A percentile compares a stretch with the other conserved stretches of the same genome.
Evolutionary conservation across 2,329 filamentous ascomycete species (phyloP).

Genomic region (Aschersonia sp.): DNA sequence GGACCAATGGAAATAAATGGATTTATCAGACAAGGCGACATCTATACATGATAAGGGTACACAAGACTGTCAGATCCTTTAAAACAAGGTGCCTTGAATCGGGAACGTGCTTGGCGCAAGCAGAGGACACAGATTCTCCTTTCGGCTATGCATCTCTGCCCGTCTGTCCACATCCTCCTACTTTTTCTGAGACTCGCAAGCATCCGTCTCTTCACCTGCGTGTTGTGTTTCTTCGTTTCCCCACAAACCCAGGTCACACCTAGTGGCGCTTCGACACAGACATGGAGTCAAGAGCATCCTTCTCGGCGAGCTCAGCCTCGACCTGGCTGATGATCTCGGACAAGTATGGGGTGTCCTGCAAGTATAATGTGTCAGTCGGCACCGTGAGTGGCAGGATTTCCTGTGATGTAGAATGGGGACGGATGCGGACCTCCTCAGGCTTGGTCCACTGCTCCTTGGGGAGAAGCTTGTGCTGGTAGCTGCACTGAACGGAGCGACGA

Average conservation of each 20-base stretch:
- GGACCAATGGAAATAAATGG: no score
- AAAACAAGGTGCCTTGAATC: background rate
- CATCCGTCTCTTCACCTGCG: no score
- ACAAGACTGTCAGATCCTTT: constrained; percentile 4
- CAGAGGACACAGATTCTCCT: background rate
- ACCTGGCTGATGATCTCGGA: constrained; percentile 36
- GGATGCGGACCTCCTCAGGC: constrained; percentile 28
- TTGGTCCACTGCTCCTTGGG: constrained; percentile 48
- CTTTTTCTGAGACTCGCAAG: no score
- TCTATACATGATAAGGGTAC: constrained; percentile 7
- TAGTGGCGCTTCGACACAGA: constrained; percentile 35
- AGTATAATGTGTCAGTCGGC: background rate
- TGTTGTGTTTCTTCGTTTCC: background rate
- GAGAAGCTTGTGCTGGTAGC: constrained; percentile 48
- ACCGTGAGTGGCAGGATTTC: background rate
- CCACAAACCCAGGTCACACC: constrained; percentile 4
- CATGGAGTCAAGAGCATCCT: constrained; percentile 35
- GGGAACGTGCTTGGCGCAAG: no score
- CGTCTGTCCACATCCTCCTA: background rate
- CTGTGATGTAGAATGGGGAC: no score
- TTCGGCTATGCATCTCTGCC: background rate
- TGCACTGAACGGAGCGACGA: constrained; percentile 79
- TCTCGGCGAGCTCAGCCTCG: constrained; percentile 34
- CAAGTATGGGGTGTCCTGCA: constrained; percentile 40
- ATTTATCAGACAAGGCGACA: constrained; percentile 4